Base-by-base conservation (phyloP, 257 asterid genomes). In the Gynochthodes officinalis region DNA sequence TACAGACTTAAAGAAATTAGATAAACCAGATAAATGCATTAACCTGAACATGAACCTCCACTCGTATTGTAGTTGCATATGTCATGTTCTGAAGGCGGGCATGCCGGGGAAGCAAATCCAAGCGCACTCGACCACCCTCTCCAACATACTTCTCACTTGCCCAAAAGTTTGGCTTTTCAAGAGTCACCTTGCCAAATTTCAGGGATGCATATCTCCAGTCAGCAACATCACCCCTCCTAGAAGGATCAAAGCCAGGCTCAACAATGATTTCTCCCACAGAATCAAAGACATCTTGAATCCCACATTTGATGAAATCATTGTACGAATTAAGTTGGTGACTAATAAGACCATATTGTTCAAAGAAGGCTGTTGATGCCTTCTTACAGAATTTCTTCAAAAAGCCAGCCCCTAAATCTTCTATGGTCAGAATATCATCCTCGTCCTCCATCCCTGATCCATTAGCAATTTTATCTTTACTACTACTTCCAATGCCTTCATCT, bases 31-130 rank as follows among this genome's bases (percentile, higher is more conserved):
- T 18, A 44, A 32, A 75, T 58, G 60, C 19, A 65, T 78, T 55
- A 28, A 90, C 99, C 97, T 89, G 78, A 65, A 95, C 73, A 78
- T 64, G 85, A 73, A 88, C 73, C 75, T 92, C 84, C 32, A 90
- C 96, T 55, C 57, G 82, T 54, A 95, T 90, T 85, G 80, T 89
- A 43, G 98, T 75, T 11, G 99, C 78, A 75, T 95, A 95, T 7
- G 98, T 88, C 97, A 90, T 90, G 78, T 90, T 88, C 80, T 89
- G 97, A 64, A 95, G 95, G 73, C 95, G 97, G 23, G 98, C 99
- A 80, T 95, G 97, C 37, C 95, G 76, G 21, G 99, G 99, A 48
- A 65, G 77, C 86, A 92, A 74, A 3, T 82, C 76, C 81, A 87
- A 57, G 61, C 64, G 75, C 67, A 78, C 86, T 50, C 82, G 78